These are phyloP conservation scores for Ophiocordyceps camponoti-saundersi DNA, from an alignment of 2,329 filamentous ascomycete species.

Conservation along the genomic window DNA sequence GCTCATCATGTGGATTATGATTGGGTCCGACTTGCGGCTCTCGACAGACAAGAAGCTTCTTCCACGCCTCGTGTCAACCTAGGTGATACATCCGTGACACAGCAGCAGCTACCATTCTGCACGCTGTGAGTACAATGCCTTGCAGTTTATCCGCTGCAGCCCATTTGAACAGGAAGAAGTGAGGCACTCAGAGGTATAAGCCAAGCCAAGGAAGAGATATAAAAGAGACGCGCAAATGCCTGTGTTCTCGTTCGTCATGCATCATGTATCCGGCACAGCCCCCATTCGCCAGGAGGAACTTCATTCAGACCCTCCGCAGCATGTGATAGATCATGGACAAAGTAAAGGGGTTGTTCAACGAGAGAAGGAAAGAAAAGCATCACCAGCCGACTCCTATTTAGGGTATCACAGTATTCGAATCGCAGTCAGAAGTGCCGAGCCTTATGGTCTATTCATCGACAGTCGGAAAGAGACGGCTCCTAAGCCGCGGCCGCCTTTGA, in stretches of 20 bases:
- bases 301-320: not conserved
- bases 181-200: not conserved
- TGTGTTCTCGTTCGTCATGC: not conserved
- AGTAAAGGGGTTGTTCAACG: not conserved
- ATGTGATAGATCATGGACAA: slow-evolving; percentile 1
- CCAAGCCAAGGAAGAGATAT: not conserved
- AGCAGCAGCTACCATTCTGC: not conserved
- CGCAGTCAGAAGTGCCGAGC: slow-evolving; percentile 7
- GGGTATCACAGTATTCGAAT: slow-evolving; percentile 21
- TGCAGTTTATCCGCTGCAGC: not conserved
- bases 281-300: not conserved
- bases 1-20: no score
- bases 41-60: no score
- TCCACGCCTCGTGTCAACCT: no score
- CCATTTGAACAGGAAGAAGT: not conserved
- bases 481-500: slow-evolving; percentile 18
- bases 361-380: not conserved
- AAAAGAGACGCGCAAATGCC: not conserved
- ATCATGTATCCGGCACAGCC: not conserved
- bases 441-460: slow-evolving; percentile 2
- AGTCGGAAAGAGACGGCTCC: slow-evolving; percentile 1
- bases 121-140: not conserved
- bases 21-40: no score
- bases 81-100: no score
- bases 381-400: slow-evolving; percentile 8